phyloP scores from a whole-genome alignment of 192 early-diverging fungal genomes.

The Coemansia sp. region DNA sequence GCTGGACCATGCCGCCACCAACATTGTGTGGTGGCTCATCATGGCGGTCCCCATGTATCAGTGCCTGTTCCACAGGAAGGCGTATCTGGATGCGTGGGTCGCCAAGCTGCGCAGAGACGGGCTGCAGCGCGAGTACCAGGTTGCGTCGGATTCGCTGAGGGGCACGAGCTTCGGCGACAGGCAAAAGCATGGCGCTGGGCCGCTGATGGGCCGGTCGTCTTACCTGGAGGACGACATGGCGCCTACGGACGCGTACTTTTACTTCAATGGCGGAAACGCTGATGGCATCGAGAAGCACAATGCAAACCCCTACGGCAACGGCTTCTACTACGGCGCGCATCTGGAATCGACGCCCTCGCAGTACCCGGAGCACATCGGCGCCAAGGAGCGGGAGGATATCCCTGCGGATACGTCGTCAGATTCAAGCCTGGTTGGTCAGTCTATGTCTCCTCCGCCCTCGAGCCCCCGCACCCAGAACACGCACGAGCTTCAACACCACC shows the following conservation, averaged over 20 bases:
- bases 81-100: constrained; percentile 25
- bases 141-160: constrained; percentile 4
- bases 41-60: constrained; percentile 38
- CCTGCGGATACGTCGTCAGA: not conserved
- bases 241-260: not conserved
- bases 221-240: not conserved
- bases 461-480: too few relatives aligned
- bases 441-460: not conserved
- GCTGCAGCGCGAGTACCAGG: constrained; percentile 31
- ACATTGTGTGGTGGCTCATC: constrained; percentile 39
- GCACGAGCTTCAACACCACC: not conserved
- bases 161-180: not conserved
- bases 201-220: not conserved
- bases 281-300: not conserved
- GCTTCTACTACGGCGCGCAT: constrained; percentile 1
- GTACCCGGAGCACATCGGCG: not conserved
- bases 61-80: constrained; percentile 21
- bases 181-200: not conserved
- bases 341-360: not conserved
- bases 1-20: constrained; percentile 34
- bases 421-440: not conserved
- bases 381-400: not conserved
- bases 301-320: not conserved
- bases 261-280: constrained; percentile 2
- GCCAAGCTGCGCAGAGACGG: constrained; percentile 29